Evolutionary conservation across 75 land plant species (phyloP), one percentile per base, ranked within the genome.

Genomic region (Cunninghamia lanceolata): DNA sequence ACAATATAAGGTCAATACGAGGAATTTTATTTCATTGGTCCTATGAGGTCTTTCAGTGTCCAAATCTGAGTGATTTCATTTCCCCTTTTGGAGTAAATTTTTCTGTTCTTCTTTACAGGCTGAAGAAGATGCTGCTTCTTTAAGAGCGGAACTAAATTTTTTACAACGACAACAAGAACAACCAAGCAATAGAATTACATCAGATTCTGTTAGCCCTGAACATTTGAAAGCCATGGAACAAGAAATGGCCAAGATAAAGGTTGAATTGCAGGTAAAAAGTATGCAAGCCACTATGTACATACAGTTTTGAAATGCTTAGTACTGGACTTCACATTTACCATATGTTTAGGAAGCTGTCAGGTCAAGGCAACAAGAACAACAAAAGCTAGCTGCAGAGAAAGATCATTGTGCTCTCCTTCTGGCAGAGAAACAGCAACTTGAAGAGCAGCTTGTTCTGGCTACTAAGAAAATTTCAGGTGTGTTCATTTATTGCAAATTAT

Each of bases 61-160:
- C 13, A 15, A 45, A n/a, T 28, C 25, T 28, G 15, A 42, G 32
- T 28, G 3, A 2, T 80, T 42, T 34, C 13, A 4, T 28, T 43
- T 28, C 45, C 28, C 30, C 25, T 25, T 28, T 43, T 80, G 14
- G 25, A 28, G 46, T 25, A 28, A 80, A 15, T 66, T 82, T 9
- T 53, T 21, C 59, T 43, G 8, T 32, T n/a, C 86, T 45, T 52
- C 56, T 36, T 14, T 68, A 53, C 90, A 93, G 96, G 96, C 96
- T 66, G 96, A 93, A 83, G 94, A 94, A 88, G 94, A 94, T 88
- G 94, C 96, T 28, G 93, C 96, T 66, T 76, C 94, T 56, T 83
- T 94, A 86, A 90, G 94, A 90, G 90, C 94, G 54, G 94, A 94
- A 77, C 66, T 94, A 54, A 93, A 90, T 85, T 89, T 87, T 15